phyloP scores from a whole-genome alignment of 2,329 filamentous ascomycete genomes.

The Diplodia scrobiculata region DNA sequence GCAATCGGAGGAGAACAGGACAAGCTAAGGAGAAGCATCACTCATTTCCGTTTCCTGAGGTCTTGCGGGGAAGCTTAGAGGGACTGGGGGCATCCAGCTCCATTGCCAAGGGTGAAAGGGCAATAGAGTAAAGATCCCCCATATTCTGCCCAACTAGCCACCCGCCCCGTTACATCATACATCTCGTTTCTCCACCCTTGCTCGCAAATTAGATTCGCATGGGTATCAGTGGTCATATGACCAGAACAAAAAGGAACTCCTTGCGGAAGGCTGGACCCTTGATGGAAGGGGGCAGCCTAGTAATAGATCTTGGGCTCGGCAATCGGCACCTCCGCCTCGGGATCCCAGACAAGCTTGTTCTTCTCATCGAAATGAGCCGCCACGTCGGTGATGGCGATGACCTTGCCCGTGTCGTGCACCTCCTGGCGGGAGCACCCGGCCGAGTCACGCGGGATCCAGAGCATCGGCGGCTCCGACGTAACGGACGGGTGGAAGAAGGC shows the following conservation, averaged over 20 bases:
- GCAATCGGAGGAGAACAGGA: not conserved
- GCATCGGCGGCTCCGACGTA: conserved; percentile 47
- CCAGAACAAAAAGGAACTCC: not conserved
- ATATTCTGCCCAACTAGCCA: not conserved
- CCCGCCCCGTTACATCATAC: conserved; percentile 1
- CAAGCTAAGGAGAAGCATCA: conserved; percentile 13
- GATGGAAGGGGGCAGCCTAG: not conserved
- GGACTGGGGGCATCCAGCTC: not conserved
- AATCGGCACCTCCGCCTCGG: conserved; percentile 25
- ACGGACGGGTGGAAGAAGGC: conserved; percentile 52
- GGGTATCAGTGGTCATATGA: conserved; percentile 11
- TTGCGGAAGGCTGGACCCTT: not conserved
- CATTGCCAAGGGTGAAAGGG: not conserved
- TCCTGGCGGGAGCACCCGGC: conserved; percentile 50
- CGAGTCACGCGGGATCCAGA: conserved; percentile 53
- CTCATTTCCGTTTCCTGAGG: conserved; percentile 6
- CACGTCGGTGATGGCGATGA: conserved; percentile 49
- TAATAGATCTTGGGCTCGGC: conserved; percentile 29
- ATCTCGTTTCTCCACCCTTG: conserved; percentile 1
- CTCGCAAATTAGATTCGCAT: conserved; percentile 2
- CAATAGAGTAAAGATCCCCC: not conserved
- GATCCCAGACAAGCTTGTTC: conserved; percentile 43
- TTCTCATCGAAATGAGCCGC: conserved; percentile 51
- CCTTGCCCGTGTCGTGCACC: conserved; percentile 44
- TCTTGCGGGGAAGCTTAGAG: not conserved